These are phyloP conservation scores for Dacryopinax spathularia DNA, from an alignment of 768 basidiomycete species.

Conservation along the genomic window DNA sequence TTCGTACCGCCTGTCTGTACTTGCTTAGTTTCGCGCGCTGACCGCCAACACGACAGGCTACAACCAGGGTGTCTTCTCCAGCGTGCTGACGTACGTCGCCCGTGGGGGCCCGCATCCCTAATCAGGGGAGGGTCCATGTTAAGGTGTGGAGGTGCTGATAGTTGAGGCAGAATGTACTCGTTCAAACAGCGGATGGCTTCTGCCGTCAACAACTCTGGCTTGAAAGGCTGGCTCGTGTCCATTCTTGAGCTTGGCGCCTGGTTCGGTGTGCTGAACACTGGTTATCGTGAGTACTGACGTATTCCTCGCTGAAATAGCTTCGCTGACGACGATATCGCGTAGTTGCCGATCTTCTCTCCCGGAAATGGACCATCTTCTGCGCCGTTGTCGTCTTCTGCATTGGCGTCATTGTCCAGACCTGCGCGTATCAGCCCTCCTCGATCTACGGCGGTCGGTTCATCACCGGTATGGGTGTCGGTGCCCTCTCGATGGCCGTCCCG, in stretches of 20 bases:
- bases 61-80: conserved; percentile 68
- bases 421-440: conserved; percentile 40
- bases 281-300: conserved; percentile 28
- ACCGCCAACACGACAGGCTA: conserved; percentile 32
- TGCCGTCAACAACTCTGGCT: conserved; percentile 36
- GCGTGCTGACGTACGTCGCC: conserved; percentile 43
- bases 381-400: conserved; percentile 50
- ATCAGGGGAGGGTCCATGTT: background rate
- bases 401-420: conserved; percentile 60
- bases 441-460: conserved; percentile 65
- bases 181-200: conserved; percentile 34
- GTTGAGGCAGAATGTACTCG: conserved; percentile 14
- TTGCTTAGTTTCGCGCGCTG: background rate
- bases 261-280: conserved; percentile 58
- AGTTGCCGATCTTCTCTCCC: conserved; percentile 54
- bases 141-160: background rate
- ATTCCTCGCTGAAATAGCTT: background rate
- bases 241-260: conserved; percentile 55
- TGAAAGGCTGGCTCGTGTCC: conserved; percentile 58
- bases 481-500: conserved; percentile 70
- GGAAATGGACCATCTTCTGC: conserved; percentile 52
- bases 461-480: conserved; percentile 69
- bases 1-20: conserved; percentile 26
- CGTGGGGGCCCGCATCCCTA: background rate
- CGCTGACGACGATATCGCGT: conserved; percentile 6